These are phyloP conservation scores for Mycena crocata DNA, from an alignment of 768 basidiomycete genomes.

Conservation along the genomic window DNA sequence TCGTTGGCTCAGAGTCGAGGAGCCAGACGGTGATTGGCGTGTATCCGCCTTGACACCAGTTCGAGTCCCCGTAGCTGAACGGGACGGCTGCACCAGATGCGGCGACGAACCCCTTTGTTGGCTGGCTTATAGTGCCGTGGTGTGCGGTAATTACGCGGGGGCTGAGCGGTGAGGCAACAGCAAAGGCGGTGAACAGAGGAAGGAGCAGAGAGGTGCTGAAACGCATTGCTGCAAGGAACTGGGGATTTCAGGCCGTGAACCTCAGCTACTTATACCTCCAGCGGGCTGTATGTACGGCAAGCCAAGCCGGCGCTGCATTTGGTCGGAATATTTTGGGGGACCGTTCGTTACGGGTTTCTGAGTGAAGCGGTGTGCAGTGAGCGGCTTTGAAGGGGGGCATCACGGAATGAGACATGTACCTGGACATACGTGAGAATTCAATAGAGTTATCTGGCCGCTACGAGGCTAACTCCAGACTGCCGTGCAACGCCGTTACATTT, in stretches of 20 bases:
- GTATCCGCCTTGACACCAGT: conserved; percentile 40
- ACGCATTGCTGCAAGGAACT: conserved; percentile 17
- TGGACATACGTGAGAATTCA: conserved; percentile 20
- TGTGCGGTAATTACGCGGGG: conserved; percentile 17
- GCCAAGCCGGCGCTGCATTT: background rate
- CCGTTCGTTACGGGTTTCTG: conserved; percentile 1
- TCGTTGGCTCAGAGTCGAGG: conserved; percentile 31
- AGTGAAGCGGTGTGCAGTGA: background rate
- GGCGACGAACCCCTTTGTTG: conserved; percentile 11
- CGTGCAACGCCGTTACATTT: background rate
- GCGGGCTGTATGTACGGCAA: background rate
- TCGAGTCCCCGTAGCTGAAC: conserved; percentile 34
- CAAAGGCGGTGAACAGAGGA: conserved; percentile 19
- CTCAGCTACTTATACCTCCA: conserved; percentile 14
- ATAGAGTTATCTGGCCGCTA: background rate
- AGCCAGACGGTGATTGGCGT: conserved; percentile 35
- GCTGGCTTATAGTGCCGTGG: conserved; percentile 32
- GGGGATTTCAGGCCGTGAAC: background rate
- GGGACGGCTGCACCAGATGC: conserved; percentile 18
- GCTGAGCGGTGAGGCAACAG: conserved; percentile 13
- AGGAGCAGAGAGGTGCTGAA: conserved; percentile 18
- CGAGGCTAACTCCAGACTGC: background rate
- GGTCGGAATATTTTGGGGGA: background rate
- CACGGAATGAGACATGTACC: conserved; percentile 25
- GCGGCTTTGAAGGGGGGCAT: conserved; percentile 2